Evolutionary conservation across 768 basidiomycete species (phyloP).

Genomic region (Agrocybe praecox): DNA sequence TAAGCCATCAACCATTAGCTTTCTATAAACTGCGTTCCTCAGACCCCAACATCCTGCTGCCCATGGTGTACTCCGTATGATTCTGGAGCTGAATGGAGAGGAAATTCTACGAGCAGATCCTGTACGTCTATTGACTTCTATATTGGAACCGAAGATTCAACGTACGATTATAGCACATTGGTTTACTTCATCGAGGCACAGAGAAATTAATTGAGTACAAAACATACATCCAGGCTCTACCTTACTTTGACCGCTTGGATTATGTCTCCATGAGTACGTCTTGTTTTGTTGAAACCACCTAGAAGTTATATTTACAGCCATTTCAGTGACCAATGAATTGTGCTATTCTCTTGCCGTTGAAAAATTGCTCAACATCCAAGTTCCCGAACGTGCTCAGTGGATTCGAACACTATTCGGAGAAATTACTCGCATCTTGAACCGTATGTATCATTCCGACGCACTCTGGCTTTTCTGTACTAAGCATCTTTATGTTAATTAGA

Average conservation of each 20-base stretch:
- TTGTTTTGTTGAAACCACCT: background rate
- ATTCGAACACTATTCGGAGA: slow-evolving; percentile 97
- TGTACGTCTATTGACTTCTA: slow-evolving; percentile 41
- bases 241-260: slow-evolving; percentile 98
- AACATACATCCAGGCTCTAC: slow-evolving; percentile 95
- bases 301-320: background rate
- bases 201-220: slow-evolving; percentile 99
- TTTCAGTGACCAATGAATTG: slow-evolving; percentile 94
- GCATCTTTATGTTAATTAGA: slow-evolving; percentile 43
- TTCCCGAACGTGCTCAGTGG: slow-evolving; percentile 98
- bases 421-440: slow-evolving; percentile 94
- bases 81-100: slow-evolving; percentile 96
- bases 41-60: slow-evolving; percentile 99
- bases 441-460: slow-evolving; percentile 40
- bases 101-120: slow-evolving; percentile 89
- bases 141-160: slow-evolving; percentile 5
- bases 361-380: slow-evolving; percentile 95
- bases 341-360: slow-evolving; percentile 98
- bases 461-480: background rate
- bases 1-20: background rate
- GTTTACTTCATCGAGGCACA: slow-evolving; percentile 94
- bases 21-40: slow-evolving; percentile 1
- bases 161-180: slow-evolving; percentile 73
- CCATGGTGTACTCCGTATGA: slow-evolving; percentile 96
- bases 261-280: slow-evolving; percentile 98